Evolutionary conservation across 805 yeast species (phyloP).

Genomic region (Starmerella cellae): DNA sequence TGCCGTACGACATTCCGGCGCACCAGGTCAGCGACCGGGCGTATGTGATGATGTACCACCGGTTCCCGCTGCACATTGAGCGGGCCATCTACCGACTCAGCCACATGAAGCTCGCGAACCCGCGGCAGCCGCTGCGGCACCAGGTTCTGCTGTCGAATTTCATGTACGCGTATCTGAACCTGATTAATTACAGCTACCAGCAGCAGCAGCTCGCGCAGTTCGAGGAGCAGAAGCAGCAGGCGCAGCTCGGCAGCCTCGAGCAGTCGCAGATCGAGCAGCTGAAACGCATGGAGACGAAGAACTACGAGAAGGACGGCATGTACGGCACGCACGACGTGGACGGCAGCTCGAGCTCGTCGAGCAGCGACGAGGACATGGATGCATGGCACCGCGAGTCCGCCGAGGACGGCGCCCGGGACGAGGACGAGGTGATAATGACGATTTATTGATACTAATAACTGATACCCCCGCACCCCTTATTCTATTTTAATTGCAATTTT

Average conservation of each 20-base stretch:
- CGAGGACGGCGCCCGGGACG: background rate
- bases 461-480: background rate
- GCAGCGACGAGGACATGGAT: conserved; percentile 11
- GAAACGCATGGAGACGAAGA: conserved; percentile 11
- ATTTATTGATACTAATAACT: background rate
- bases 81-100: conserved; percentile 87
- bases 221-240: conserved; percentile 5
- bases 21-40: conserved; percentile 28
- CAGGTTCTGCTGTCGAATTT: conserved; percentile 88
- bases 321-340: conserved; percentile 4
- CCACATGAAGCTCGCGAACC: conserved; percentile 86
- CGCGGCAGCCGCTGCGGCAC: conserved; percentile 78
- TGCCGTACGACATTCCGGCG: conserved; percentile 29
- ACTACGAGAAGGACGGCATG: conserved; percentile 12
- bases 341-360: conserved; percentile 11
- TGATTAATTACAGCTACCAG: conserved; percentile 67
- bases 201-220: conserved; percentile 25
- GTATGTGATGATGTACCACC: conserved; percentile 30
- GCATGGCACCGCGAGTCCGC: background rate
- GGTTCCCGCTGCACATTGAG: conserved; percentile 91
- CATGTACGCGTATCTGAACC: conserved; percentile 92
- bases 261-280: conserved; percentile 16
- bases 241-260: conserved; percentile 5
- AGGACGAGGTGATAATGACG: background rate
- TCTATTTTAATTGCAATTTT: background rate